Conservation (phyloP, 1,284 basidiomycete species). For the Singerocomus rubriflavus region DNA sequence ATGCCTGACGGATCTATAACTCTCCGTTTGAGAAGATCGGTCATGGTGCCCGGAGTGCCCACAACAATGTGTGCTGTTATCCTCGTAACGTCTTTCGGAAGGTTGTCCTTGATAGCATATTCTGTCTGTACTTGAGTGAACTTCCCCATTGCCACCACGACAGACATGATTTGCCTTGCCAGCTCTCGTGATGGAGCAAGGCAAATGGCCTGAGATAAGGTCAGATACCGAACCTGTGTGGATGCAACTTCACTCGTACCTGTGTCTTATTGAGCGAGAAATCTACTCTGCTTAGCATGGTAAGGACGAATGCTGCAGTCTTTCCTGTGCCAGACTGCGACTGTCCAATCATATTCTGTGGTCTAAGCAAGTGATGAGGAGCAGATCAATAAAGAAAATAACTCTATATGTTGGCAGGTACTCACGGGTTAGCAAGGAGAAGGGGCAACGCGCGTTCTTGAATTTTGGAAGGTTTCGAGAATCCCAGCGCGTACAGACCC, state of each 20-base stretch:
- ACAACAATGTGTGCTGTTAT: conserved; percentile 91
- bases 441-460: conserved; percentile 97
- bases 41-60: conserved; percentile 95
- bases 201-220: conserved; percentile 70
- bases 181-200: conserved; percentile 95
- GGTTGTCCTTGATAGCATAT: conserved; percentile 90
- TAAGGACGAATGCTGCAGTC: conserved; percentile 96
- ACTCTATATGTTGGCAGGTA: conserved; percentile 2
- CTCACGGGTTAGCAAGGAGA: conserved; percentile 87
- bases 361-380: conserved; percentile 46
- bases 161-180: conserved; percentile 96
- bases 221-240: conserved; percentile 3
- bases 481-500: conserved; percentile 96
- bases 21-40: conserved; percentile 74
- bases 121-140: conserved; percentile 91
- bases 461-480: conserved; percentile 98
- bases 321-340: conserved; percentile 99
- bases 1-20: conserved; percentile 79
- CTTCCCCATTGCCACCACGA: conserved; percentile 92
- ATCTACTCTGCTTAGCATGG: conserved; percentile 95
- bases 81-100: conserved; percentile 63
- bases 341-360: conserved; percentile 98
- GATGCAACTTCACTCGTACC: conserved; percentile 40
- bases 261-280: conserved; percentile 83
- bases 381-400: not conserved